Conservation (phyloP, 2,329 filamentous ascomycete genomes). For the Periconia macrospinosa region DNA sequence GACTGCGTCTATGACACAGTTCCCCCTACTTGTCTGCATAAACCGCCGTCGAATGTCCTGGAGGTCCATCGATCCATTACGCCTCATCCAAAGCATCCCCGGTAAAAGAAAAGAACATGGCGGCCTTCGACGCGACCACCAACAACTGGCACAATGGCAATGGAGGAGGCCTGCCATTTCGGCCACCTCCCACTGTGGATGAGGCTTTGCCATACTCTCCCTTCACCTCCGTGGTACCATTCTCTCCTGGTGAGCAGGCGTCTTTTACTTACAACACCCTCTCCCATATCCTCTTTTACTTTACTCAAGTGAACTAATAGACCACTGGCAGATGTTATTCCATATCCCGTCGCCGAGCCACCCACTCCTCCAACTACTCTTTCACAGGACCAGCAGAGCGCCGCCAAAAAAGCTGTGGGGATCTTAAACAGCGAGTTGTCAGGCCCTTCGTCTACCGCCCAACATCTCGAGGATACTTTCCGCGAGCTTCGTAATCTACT, state of each 20-base stretch:
- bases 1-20: not conserved
- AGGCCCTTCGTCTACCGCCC: constrained; percentile 60
- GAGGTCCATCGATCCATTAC: not conserved
- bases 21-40: not conserved
- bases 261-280: constrained; percentile 16
- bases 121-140: constrained; percentile 19
- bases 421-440: constrained; percentile 71
- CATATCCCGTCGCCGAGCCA: constrained; percentile 47
- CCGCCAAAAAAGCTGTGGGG: constrained; percentile 59
- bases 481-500: constrained; percentile 76
- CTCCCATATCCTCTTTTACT: constrained; percentile 18
- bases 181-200: constrained; percentile 57
- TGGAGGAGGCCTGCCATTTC: constrained; percentile 36
- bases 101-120: constrained; percentile 20
- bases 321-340: constrained; percentile 47
- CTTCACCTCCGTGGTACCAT: constrained; percentile 77
- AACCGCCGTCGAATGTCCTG: not conserved
- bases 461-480: constrained; percentile 70
- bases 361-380: constrained; percentile 42
- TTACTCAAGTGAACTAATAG: constrained; percentile 10
- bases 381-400: constrained; percentile 50
- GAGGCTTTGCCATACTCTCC: constrained; percentile 83
- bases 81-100: not conserved
- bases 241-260: constrained; percentile 66
- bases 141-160: constrained; percentile 35